Base-by-base conservation (phyloP, 2,329 filamentous ascomycete genomes). In the Pseudocercospora crystallina region DNA sequence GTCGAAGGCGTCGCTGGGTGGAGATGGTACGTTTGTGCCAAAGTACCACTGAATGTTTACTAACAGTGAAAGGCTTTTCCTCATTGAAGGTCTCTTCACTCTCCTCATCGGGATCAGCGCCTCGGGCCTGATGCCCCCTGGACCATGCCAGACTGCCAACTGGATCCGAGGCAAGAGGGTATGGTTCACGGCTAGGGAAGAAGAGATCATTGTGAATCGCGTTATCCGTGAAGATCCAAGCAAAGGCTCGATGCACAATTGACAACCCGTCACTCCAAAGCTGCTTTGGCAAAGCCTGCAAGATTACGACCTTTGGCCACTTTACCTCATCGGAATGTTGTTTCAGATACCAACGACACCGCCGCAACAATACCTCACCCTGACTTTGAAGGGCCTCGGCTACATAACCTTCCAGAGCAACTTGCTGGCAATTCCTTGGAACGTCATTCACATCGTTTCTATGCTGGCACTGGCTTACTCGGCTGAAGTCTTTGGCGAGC, bases 161-260 rank as follows among this genome's bases (percentile, higher is more conserved):
- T 47, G 53, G 47, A 43, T 80, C 60, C 76, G 80, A 9, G 62
- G 64, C 7, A 80, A 80, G 9, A 78, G n/a, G 83, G 79, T 78
- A 14, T 46, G 43, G 43, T 46, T 46, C 14, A 74, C 72, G 3
- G 84, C 86, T 61, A 75, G 74, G 2, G 82, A 89, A 61, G 85
- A 87, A 59, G 78, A 80, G 49, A 85, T 85, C 57, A 76, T 84
- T 56, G 80, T 85, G 13, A 85, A 84, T 57, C 72, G 81, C 1
- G 71, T 81, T 8, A 70, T 83, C 1, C 77, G 82, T 1, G 82
- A 85, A 36, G 83, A 84, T 55, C 80, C 80, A 0, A 61, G 56
- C 52, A 65, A 64, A 34, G 78, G 78, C 49, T 74, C 74, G 53
- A 81, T 82, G 79, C 79, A 82, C 62, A 82, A 82, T 55, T 71